phyloP scores from a whole-genome alignment of 2,329 filamentous ascomycete genomes.

The Waltergamsia citrina region DNA sequence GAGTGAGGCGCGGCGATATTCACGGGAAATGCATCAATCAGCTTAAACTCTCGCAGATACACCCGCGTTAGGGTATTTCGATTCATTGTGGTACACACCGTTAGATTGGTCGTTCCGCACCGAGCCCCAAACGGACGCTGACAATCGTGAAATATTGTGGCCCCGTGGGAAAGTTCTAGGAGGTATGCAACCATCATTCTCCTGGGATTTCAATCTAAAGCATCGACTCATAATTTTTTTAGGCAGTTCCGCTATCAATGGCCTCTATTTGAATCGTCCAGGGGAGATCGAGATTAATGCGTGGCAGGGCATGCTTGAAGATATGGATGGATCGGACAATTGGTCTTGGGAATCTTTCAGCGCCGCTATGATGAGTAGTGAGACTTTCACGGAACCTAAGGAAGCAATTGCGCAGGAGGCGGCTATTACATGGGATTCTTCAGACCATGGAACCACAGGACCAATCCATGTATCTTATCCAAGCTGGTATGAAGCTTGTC shows the following conservation, averaged over 20 bases:
- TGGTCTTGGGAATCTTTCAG: conserved; percentile 24
- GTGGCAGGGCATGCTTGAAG: background rate
- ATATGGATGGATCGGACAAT: conserved; percentile 6
- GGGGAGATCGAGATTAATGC: background rate
- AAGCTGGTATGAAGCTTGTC: background rate
- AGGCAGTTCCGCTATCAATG: background rate
- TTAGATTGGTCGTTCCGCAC: background rate
- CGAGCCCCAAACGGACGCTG: background rate
- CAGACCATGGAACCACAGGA: background rate
- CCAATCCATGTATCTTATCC: background rate
- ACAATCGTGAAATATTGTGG: background rate
- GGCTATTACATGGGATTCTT: background rate
- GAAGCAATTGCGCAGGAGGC: background rate
- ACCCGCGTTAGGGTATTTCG: background rate
- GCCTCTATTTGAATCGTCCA: background rate
- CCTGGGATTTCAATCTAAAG: background rate
- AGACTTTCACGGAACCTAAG: conserved; percentile 12
- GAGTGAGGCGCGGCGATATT: background rate
- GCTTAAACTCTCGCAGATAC: background rate
- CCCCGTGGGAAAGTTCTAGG: background rate
- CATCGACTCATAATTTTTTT: too few species aligned
- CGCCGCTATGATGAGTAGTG: conserved; percentile 12
- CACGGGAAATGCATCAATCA: background rate
- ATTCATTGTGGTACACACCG: background rate
- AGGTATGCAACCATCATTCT: background rate